Conservation (phyloP, 78 protist species). For the Dictyostelium intermedium region DNA sequence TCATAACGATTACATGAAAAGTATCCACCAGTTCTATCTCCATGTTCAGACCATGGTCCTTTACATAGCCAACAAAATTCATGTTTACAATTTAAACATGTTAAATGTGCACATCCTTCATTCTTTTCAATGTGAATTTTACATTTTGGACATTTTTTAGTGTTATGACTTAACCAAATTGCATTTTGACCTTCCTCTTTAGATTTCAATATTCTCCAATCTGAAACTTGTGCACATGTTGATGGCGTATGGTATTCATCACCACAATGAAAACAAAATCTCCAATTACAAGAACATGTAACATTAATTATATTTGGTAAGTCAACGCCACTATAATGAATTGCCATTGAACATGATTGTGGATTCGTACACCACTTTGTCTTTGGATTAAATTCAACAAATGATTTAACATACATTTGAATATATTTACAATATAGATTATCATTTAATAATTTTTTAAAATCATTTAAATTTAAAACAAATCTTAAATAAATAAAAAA, state of each 20-base stretch:
- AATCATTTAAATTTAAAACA: not conserved
- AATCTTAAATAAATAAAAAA: too few relatives aligned
- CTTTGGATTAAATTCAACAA: constrained; percentile 46
- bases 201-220: constrained; percentile 44
- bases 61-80: constrained; percentile 84
- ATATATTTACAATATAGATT: not conserved
- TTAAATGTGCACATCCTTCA: constrained; percentile 81
- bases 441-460: not conserved
- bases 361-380: constrained; percentile 46
- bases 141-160: constrained; percentile 58
- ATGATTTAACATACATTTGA: constrained; percentile 17
- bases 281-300: constrained; percentile 40
- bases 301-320: constrained; percentile 19
- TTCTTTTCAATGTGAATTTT: constrained; percentile 65
- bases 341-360: not conserved
- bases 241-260: constrained; percentile 24
- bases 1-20: constrained; percentile 79
- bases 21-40: constrained; percentile 80
- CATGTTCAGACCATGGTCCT: constrained; percentile 78
- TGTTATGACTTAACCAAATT: constrained; percentile 40
- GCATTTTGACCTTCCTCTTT: constrained; percentile 57
- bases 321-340: constrained; percentile 17
- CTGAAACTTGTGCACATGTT: constrained; percentile 12
- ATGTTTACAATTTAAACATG: constrained; percentile 38
- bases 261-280: constrained; percentile 66